Percentiles rank a stretch among this genome's conserved stretches.
Evolutionary conservation across 192 early-diverging fungal species (phyloP).

Genomic region (Linnemannia hyalina): DNA sequence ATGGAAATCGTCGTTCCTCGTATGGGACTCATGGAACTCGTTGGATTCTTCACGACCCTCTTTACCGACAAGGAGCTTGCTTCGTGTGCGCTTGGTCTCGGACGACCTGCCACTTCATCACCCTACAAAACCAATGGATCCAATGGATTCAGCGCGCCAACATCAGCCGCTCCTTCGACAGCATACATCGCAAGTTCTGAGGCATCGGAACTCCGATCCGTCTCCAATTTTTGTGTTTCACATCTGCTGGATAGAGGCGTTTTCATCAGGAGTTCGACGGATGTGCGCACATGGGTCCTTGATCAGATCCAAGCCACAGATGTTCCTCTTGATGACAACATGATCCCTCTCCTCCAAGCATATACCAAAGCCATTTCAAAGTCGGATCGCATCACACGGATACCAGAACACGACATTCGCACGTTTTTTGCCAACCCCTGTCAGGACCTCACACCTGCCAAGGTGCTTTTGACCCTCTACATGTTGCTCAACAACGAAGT

Average conservation of each 20-base stretch:
- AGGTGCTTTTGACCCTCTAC: conserved; percentile 40
- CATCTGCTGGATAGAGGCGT: conserved; percentile 40
- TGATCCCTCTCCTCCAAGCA: conserved; percentile 44
- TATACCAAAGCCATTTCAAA: conserved; percentile 39
- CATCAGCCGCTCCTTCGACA: background rate
- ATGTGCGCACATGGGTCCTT: conserved; percentile 45
- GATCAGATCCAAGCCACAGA: conserved; percentile 36
- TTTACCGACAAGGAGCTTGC: conserved; percentile 37
- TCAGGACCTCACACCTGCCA: conserved; percentile 41
- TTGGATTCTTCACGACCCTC: conserved; percentile 16
- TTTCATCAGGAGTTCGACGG: conserved; percentile 35
- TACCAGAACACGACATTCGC: conserved; percentile 36
- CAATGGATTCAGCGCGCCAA: background rate
- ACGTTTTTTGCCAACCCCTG: conserved; percentile 26
- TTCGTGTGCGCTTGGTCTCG: conserved; percentile 37
- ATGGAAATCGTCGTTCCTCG: conserved; percentile 45
- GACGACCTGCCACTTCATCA: background rate
- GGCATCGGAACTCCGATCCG: conserved; percentile 29
- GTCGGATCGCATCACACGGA: conserved; percentile 35
- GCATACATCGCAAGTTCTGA: background rate
- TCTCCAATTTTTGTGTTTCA: conserved; percentile 29
- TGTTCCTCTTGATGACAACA: conserved; percentile 42
- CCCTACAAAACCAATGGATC: background rate
- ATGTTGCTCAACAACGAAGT: conserved; percentile 55
- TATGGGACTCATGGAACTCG: conserved; percentile 33